Evolutionary conservation across 2,329 filamentous ascomycete genomes (phyloP).

Genomic region (Colletotrichum salicis): DNA sequence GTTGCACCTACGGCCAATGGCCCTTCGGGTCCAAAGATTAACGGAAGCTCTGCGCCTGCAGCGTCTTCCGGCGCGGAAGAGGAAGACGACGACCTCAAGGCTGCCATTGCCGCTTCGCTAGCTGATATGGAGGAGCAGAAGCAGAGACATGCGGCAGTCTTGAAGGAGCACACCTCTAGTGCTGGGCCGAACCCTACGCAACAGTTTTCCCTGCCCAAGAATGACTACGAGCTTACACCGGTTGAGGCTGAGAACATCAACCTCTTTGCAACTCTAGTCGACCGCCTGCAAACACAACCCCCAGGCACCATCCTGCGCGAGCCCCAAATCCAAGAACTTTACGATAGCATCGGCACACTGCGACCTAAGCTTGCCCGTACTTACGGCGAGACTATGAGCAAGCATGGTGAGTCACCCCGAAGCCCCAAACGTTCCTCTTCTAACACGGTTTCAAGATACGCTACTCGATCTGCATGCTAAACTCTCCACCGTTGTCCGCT

Average conservation of each 20-base stretch:
- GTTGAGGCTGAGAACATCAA: constrained; percentile 98
- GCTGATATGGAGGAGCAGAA: constrained; percentile 99
- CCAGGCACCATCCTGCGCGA: constrained; percentile 96
- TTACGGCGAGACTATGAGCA: constrained; percentile 99
- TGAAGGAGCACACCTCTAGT: constrained; percentile 80
- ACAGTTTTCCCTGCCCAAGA: constrained; percentile 77
- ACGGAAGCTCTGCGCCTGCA: constrained; percentile 43
- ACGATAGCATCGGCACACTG: constrained; percentile 94
- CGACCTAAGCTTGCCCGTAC: constrained; percentile 93
- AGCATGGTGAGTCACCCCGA: constrained; percentile 76
- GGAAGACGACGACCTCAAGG: constrained; percentile 91
- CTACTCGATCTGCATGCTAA: constrained; percentile 95
- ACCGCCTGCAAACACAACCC: constrained; percentile 92
- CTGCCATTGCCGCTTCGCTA: constrained; percentile 93
- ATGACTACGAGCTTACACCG: constrained; percentile 92
- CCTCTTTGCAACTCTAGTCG: constrained; percentile 91
- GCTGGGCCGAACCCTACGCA: constrained; percentile 59
- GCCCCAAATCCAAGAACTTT: constrained; percentile 97
- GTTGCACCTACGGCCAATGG: constrained; percentile 65
- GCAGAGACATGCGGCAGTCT: constrained; percentile 82
- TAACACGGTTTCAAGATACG: constrained; percentile 72
- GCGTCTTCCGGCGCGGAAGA: constrained; percentile 72
- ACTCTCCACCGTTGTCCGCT: constrained; percentile 92
- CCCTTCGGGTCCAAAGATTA: constrained; percentile 41
- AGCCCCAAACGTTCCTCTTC: constrained; percentile 18